Conservation (phyloP, 495 filamentous ascomycete genomes). For the Penicillium antarcticum region DNA sequence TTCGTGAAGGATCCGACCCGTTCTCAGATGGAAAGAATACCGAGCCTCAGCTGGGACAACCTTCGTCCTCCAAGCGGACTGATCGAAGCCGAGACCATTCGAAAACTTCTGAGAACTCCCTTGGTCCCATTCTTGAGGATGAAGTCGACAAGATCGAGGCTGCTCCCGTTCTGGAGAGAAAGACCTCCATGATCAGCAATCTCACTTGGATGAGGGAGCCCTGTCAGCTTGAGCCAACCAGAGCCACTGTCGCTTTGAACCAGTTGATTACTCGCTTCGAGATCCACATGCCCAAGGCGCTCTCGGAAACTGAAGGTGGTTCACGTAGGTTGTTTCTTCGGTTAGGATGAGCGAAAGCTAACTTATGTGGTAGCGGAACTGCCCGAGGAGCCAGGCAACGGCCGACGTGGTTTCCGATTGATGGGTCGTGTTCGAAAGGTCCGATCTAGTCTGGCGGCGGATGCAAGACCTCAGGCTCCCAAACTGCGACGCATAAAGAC, state of each 20-base stretch:
- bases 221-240: slow-evolving; percentile 15
- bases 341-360: background rate
- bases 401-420: slow-evolving; percentile 16
- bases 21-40: slow-evolving; percentile 21
- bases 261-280: slow-evolving; percentile 17
- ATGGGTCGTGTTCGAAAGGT: slow-evolving; percentile 31
- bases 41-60: background rate
- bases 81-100: slow-evolving; percentile 6
- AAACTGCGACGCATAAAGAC: slow-evolving; percentile 49
- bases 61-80: slow-evolving; percentile 1
- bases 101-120: background rate
- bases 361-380: background rate
- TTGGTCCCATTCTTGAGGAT: background rate
- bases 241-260: slow-evolving; percentile 28
- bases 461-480: slow-evolving; percentile 38
- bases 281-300: slow-evolving; percentile 10
- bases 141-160: background rate
- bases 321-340: slow-evolving; percentile 5
- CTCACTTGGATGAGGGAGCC: slow-evolving; percentile 12
- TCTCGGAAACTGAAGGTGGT: background rate
- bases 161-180: background rate
- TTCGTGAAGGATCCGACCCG: slow-evolving; percentile 16
- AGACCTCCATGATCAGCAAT: slow-evolving; percentile 7
- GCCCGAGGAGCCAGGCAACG: background rate
- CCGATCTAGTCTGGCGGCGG: slow-evolving; percentile 29